Evolutionary conservation across 495 filamentous ascomycete genomes (phyloP).

Genomic region (Cercophora scortea): DNA sequence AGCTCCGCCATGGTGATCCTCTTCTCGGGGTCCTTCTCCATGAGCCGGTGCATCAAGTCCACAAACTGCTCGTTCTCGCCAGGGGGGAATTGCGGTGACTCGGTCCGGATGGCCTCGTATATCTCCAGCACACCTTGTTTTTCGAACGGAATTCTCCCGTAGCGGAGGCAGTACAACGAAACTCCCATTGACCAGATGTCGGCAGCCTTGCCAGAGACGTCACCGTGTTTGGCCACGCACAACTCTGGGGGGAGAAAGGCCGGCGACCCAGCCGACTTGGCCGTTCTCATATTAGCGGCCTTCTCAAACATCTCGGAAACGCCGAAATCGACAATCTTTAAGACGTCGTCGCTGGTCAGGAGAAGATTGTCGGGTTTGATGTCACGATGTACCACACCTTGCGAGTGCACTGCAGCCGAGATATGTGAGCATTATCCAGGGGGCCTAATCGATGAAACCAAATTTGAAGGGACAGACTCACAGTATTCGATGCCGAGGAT

Average conservation of each 20-base stretch:
- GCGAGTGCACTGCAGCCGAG: slow-evolving; percentile 61
- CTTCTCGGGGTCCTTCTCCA: slow-evolving; percentile 71
- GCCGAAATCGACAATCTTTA: slow-evolving; percentile 97
- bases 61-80: slow-evolving; percentile 54
- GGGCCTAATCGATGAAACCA: too few species aligned
- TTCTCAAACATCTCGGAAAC: slow-evolving; percentile 99
- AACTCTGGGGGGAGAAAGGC: slow-evolving; percentile 93
- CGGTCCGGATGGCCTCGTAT: slow-evolving; percentile 76
- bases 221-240: slow-evolving; percentile 80
- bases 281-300: slow-evolving; percentile 78
- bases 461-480: slow-evolving; percentile 28
- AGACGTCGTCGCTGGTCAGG: slow-evolving; percentile 78
- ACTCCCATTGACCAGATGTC: slow-evolving; percentile 99
- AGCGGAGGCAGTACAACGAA: slow-evolving; percentile 85
- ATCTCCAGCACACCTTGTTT: slow-evolving; percentile 70
- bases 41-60: slow-evolving; percentile 57
- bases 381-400: slow-evolving; percentile 92
- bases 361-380: slow-evolving; percentile 98
- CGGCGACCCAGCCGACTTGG: slow-evolving; percentile 89
- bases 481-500: slow-evolving; percentile 93
- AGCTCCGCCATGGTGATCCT: slow-evolving; percentile 76
- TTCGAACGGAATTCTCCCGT: slow-evolving; percentile 81
- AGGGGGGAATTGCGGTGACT: slow-evolving; percentile 42
- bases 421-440: too few species aligned
- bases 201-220: slow-evolving; percentile 79